These are phyloP conservation scores for Scutellaria baicalensis DNA, from an alignment of 257 asterid species.

Conservation along the genomic window DNA sequence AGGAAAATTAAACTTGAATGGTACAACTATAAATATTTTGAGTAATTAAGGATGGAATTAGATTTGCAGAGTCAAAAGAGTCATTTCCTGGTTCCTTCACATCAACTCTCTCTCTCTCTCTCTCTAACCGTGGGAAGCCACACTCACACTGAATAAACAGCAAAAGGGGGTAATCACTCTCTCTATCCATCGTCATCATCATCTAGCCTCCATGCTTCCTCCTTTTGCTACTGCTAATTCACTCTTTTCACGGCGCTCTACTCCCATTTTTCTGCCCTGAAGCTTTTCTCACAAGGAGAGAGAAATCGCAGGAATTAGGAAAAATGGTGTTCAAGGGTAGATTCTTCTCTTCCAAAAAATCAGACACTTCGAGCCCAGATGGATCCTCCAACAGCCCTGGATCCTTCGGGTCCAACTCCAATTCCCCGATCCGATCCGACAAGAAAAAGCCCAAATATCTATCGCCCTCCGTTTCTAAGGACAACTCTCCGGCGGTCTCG, in stretches of 20 bases:
- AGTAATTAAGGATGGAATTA: no score
- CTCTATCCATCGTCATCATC: constrained; percentile 6
- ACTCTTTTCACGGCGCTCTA: not conserved
- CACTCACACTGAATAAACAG: not conserved
- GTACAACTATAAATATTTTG: no score
- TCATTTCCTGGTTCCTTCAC: constrained; percentile 14
- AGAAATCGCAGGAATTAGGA: not conserved
- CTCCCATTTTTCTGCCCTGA: not conserved
- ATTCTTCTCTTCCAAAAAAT: constrained; percentile 83
- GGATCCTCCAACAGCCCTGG: constrained; percentile 88
- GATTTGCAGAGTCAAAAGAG: constrained; percentile 1
- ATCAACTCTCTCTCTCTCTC: not conserved
- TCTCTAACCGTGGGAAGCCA: constrained; percentile 17
- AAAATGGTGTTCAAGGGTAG: constrained; percentile 91
- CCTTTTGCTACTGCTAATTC: constrained; percentile 4
- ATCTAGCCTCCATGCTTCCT: constrained; percentile 20
- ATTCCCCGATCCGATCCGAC: constrained; percentile 87
- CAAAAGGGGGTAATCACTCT: constrained; percentile 5
- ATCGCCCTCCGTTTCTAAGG: constrained; percentile 50
- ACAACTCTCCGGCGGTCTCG: constrained; percentile 37
- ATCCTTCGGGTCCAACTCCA: constrained; percentile 79
- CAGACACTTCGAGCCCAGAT: constrained; percentile 82
- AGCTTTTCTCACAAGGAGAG: not conserved
- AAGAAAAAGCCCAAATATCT: constrained; percentile 65
- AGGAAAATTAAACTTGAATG: no score